These are phyloP conservation scores for Saposhnikovia divaricata DNA, from an alignment of 129 eudicot genomes.

Conservation along the genomic window DNA sequence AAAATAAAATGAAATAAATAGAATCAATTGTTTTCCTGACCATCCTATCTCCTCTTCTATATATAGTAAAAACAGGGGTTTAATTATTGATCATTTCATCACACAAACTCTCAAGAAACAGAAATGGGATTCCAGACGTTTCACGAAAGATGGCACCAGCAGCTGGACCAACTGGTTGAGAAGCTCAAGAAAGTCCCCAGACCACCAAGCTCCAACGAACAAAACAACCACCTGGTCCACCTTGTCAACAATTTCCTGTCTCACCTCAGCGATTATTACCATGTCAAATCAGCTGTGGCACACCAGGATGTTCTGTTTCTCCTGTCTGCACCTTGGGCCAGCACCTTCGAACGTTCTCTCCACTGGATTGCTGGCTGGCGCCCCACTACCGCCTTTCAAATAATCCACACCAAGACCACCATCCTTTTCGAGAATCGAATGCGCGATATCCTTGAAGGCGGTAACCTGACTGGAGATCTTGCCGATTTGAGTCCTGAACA, in stretches of 20 bases:
- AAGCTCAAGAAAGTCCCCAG: slow-evolving; percentile 35
- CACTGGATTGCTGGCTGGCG: slow-evolving; percentile 90
- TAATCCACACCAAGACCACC: slow-evolving; percentile 68
- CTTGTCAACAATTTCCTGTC: slow-evolving; percentile 39
- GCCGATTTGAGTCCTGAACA: slow-evolving; percentile 68
- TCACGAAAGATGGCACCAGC: slow-evolving; percentile 58
- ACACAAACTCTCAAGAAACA: neutral
- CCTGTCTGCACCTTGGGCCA: slow-evolving; percentile 55
- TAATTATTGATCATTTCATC: neutral
- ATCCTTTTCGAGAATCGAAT: slow-evolving; percentile 52
- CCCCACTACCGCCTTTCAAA: slow-evolving; percentile 82
- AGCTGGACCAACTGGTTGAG: slow-evolving; percentile 44
- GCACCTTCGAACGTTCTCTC: slow-evolving; percentile 57
- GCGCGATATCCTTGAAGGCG: slow-evolving; percentile 56
- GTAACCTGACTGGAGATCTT: slow-evolving; percentile 45
- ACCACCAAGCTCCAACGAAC: slow-evolving; percentile 35
- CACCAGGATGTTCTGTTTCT: slow-evolving; percentile 43
- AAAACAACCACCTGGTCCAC: slow-evolving; percentile 25
- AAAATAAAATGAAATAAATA: too few relatives aligned
- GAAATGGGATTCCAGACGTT: slow-evolving; percentile 49
- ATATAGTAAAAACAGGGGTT: neutral
- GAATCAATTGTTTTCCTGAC: too few relatives aligned
- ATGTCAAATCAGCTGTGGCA: slow-evolving; percentile 42
- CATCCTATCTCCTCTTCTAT: too few relatives aligned
- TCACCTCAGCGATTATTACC: slow-evolving; percentile 64